Conservation (phyloP, 2,329 filamentous ascomycete species). For the Fusarium piperis region DNA sequence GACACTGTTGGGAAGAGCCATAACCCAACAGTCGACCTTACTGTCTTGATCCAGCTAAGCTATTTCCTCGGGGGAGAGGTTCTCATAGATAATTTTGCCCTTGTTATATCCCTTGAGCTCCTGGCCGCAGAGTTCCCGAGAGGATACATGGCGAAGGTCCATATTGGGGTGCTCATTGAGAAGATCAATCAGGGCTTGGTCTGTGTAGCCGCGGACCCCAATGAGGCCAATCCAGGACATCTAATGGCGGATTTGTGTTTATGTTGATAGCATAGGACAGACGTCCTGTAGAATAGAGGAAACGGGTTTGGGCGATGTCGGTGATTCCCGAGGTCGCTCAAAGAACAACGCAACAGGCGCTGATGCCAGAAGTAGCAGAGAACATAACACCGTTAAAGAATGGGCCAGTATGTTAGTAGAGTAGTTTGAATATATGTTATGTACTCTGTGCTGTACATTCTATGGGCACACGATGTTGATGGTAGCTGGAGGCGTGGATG, state of each 20-base stretch:
- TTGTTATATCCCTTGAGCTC: constrained; percentile 91
- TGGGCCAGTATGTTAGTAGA: constrained; percentile 6
- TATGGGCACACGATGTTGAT: neutral
- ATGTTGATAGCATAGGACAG: constrained; percentile 57
- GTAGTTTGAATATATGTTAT: neutral
- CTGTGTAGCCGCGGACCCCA: constrained; percentile 92
- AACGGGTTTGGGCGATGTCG: constrained; percentile 2
- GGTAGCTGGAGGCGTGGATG: neutral
- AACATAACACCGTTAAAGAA: constrained; percentile 24
- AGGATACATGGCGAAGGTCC: constrained; percentile 91
- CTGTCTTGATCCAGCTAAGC: constrained; percentile 83
- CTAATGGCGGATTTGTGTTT: constrained; percentile 86
- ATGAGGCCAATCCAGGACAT: constrained; percentile 88
- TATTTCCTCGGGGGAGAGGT: constrained; percentile 86
- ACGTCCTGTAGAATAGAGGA: constrained; percentile 1
- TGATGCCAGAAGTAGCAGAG: constrained; percentile 17
- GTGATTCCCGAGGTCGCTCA: neutral
- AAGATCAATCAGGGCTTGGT: constrained; percentile 87
- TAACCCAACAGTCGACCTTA: constrained; percentile 94
- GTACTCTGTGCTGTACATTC: too few species aligned
- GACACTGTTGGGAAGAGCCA: constrained; percentile 95
- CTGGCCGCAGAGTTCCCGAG: constrained; percentile 88
- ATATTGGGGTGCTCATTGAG: constrained; percentile 89
- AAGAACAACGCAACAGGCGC: constrained; percentile 17
- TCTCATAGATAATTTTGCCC: constrained; percentile 91